Evolutionary conservation across 2,329 filamentous ascomycete species (phyloP).

Genomic region (Podosphaera leucotricha): DNA sequence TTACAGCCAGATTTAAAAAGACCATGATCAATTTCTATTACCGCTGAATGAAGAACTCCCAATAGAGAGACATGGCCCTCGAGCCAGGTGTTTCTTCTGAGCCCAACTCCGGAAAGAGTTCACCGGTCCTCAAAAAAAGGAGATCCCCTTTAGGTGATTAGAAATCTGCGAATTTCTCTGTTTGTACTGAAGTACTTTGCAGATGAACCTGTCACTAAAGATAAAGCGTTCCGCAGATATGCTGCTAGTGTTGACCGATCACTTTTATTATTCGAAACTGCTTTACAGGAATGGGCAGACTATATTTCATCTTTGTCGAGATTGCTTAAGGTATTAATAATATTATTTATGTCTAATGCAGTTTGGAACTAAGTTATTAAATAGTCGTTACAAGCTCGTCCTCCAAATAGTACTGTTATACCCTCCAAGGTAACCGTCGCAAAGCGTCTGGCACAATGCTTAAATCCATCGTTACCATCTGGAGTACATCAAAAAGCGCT

Average conservation of each 20-base stretch:
- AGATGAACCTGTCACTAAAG: conserved; percentile 34
- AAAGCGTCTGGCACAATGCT: conserved; percentile 79
- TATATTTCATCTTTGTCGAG: conserved; percentile 93
- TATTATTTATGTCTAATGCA: background rate
- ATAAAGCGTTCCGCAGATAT: conserved; percentile 66
- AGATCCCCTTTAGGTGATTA: conserved; percentile 59
- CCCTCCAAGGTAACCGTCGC: conserved; percentile 67
- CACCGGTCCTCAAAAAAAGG: conserved; percentile 52
- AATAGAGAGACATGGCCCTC: conserved; percentile 29
- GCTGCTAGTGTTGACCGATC: conserved; percentile 70
- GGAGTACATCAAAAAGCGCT: conserved; percentile 94
- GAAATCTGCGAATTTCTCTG: conserved; percentile 2
- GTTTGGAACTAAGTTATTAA: conserved; percentile 9
- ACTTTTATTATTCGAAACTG: conserved; percentile 72
- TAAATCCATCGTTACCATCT: conserved; percentile 79
- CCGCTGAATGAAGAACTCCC: background rate
- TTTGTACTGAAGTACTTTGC: background rate
- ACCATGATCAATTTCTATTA: background rate
- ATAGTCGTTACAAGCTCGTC: conserved; percentile 76
- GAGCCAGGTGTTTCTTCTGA: conserved; percentile 29
- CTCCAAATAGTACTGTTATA: conserved; percentile 44
- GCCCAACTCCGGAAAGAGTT: conserved; percentile 58
- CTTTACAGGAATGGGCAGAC: conserved; percentile 95
- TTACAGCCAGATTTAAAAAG: background rate
- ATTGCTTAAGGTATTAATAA: conserved; percentile 48